Base-by-base conservation (phyloP, 768 basidiomycete species). In the Galerina sulciceps region DNA sequence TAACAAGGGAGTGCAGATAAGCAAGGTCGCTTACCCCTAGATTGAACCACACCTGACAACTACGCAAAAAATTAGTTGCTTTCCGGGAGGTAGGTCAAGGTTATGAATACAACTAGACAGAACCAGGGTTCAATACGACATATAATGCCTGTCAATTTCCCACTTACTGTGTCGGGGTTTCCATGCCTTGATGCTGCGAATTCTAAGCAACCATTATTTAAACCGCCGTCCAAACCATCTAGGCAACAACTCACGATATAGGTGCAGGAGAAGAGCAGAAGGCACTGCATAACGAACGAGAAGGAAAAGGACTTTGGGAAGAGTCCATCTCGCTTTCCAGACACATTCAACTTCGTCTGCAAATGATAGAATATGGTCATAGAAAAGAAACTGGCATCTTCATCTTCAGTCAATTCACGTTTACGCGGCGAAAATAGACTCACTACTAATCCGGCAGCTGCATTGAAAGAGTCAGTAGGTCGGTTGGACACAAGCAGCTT, bases 321-420 rank as follows among this genome's bases (percentile, higher is more conserved):
- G 67, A 0, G 75, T 75, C 52, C 62, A 62, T 49, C 69, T 72
- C 0, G 79, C 76, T 15, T 57, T 65, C 79, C 80, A 82, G 17
- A 81, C 69, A 47, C 74, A 69, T 37, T 68, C 57, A 26, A 81
- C 69, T 60, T 81, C 81, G 36, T 79, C 75, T 6, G 64, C 58
- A 22, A 81, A 67, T 2, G 78, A 73, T 35, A 81, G 57, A 22
- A 73, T 18, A 52, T 81, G 78, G 59, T 82, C 78, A 57, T 79
- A 81, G 4, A 81, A 47, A 6, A 80, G 58, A 13, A 75, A 61
- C 76, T 75, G 59, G 36, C 0, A 44, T 40, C 0, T 6, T 20
- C 9, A 44, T 35, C 5, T 31, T 31, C 26, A 31, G 26, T 8
- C 26, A 8, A 31, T 31, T 31, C 26, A 31, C 26, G 26, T 31